phyloP scores from a whole-genome alignment of 257 asterid species.

The Salvia rosmarinus region DNA sequence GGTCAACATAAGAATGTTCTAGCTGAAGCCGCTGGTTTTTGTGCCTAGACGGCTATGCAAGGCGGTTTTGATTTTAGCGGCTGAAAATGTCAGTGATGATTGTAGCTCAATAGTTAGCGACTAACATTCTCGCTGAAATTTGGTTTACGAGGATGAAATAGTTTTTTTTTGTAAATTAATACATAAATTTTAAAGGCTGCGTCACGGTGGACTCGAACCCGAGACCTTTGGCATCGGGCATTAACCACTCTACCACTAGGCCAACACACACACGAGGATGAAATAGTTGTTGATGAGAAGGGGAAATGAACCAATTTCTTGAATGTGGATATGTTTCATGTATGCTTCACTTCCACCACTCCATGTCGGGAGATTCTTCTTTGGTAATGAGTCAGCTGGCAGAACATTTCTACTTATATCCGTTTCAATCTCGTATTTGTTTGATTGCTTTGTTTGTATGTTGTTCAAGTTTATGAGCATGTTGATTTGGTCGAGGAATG shows the following conservation, averaged over 20 bases:
- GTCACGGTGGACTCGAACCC: too few species aligned
- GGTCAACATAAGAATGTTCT: too few species aligned
- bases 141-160: too few species aligned
- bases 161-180: too few species aligned
- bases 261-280: too few species aligned
- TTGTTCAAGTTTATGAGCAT: not conserved
- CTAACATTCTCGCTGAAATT: not conserved
- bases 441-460: not conserved
- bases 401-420: too few species aligned
- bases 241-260: too few species aligned
- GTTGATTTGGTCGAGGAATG: not conserved
- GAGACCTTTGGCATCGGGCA: too few species aligned
- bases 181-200: too few species aligned
- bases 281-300: not conserved
- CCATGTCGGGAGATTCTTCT: conserved; percentile 12
- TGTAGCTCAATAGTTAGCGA: not conserved
- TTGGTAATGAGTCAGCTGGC: not conserved
- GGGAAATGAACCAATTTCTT: not conserved
- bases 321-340: not conserved
- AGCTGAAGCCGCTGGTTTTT: too few species aligned
- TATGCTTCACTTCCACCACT: conserved; percentile 7
- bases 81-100: not conserved
- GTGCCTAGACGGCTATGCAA: too few species aligned
- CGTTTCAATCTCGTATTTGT: not conserved
- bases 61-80: not conserved